Evolutionary conservation across 345 rosid species (phyloP).

Genomic region (Populus ilicifolia): DNA sequence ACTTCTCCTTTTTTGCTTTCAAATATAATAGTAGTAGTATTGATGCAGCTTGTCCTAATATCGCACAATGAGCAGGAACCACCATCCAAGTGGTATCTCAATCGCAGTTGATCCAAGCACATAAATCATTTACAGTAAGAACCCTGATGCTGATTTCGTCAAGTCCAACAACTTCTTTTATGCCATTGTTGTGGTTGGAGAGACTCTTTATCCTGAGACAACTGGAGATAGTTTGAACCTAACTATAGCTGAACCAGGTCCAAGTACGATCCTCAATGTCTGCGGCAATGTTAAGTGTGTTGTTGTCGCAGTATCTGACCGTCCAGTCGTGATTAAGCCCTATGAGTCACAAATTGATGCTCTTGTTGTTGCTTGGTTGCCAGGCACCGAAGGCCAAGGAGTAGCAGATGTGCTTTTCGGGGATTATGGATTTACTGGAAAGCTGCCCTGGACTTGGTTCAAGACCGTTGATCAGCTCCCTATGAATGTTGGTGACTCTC

Average conservation of each 20-base stretch:
- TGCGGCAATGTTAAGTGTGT: constrained; percentile 16
- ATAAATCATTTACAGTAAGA: constrained; percentile 14
- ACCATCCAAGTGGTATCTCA: constrained; percentile 16
- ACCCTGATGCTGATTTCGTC: constrained; percentile 3
- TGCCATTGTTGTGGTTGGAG: constrained; percentile 29
- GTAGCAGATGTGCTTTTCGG: constrained; percentile 25
- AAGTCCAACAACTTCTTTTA: constrained; percentile 14
- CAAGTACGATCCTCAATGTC: constrained; percentile 3
- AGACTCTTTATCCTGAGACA: constrained; percentile 17
- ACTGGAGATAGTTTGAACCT: constrained; percentile 14
- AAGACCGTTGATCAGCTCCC: constrained; percentile 11
- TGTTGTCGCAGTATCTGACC: constrained; percentile 16
- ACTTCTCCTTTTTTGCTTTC: background rate
- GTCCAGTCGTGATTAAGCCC: constrained; percentile 23
- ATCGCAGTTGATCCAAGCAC: constrained; percentile 13
- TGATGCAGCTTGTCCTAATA: background rate
- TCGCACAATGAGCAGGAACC: constrained; percentile 11
- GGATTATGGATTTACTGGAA: constrained; percentile 23
- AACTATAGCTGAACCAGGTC: constrained; percentile 13
- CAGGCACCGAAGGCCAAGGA: constrained; percentile 23
- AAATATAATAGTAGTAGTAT: background rate
- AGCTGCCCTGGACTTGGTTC: constrained; percentile 19
- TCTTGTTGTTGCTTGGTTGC: constrained; percentile 26
- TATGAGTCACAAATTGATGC: constrained; percentile 4
- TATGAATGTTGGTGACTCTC: constrained; percentile 32